phyloP scores from a whole-genome alignment of 331 rosid species.

The Quercus lobata region DNA sequence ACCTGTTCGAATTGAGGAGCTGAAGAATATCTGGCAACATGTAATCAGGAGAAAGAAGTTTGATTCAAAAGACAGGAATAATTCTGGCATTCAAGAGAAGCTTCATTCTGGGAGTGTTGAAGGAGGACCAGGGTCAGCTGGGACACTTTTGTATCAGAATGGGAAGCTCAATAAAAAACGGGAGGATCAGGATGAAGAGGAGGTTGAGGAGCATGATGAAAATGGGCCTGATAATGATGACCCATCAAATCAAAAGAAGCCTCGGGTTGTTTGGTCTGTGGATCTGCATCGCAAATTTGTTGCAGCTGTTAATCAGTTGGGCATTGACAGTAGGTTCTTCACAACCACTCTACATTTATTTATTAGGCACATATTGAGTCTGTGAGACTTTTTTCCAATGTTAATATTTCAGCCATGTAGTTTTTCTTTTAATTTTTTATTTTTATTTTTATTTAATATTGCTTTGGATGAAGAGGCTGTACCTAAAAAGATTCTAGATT shows the following conservation, averaged over 20 bases:
- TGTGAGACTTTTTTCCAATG: neutral
- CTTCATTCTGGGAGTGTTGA: slow-evolving; percentile 33
- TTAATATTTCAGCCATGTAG: neutral
- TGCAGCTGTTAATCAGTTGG: slow-evolving; percentile 85
- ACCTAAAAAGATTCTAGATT: slow-evolving; percentile 88
- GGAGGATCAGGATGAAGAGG: slow-evolving; percentile 79
- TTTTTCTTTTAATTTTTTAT: neutral
- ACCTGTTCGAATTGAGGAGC: slow-evolving; percentile 92
- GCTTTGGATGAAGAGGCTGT: slow-evolving; percentile 79
- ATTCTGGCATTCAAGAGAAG: slow-evolving; percentile 44
- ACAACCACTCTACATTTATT: neutral
- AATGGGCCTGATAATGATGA: slow-evolving; percentile 66
- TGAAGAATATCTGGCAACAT: slow-evolving; percentile 98
- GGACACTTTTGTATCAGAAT: slow-evolving; percentile 52
- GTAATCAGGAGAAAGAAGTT: slow-evolving; percentile 76
- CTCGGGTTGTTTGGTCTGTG: slow-evolving; percentile 98
- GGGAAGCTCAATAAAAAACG: slow-evolving; percentile 64
- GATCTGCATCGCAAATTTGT: slow-evolving; percentile 95
- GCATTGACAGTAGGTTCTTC: slow-evolving; percentile 85
- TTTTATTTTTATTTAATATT: neutral
- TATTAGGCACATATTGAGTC: neutral
- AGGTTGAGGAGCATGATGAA: slow-evolving; percentile 64
- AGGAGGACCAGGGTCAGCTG: slow-evolving; percentile 39
- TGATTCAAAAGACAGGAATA: slow-evolving; percentile 60
- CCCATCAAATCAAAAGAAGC: slow-evolving; percentile 80